These are phyloP conservation scores for Trichoderma atrobrunneum DNA, from an alignment of 2,329 filamentous ascomycete genomes.

Conservation along the genomic window DNA sequence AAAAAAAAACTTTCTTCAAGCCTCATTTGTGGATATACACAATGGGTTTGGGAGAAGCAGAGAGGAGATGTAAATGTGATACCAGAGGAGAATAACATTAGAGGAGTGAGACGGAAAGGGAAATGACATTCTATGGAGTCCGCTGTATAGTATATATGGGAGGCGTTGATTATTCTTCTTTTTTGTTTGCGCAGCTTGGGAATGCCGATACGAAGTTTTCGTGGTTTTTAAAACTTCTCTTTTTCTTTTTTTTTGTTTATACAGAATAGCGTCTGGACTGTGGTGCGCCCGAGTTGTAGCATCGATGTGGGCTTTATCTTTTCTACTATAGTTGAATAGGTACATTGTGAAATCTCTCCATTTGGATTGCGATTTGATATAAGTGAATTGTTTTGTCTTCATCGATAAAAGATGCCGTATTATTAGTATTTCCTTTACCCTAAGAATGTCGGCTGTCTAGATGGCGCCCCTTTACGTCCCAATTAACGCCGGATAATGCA, in stretches of 20 bases:
- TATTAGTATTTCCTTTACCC: not conserved
- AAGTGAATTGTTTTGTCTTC: not conserved
- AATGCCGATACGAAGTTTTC: not conserved
- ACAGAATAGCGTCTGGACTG: not conserved
- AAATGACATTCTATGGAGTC: not conserved
- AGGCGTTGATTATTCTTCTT: not conserved
- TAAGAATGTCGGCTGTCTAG: not conserved
- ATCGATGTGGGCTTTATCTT: not conserved
- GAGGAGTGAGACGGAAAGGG: not conserved
- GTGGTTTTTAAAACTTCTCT: not conserved
- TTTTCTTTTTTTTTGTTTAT: not conserved
- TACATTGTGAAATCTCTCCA: not conserved
- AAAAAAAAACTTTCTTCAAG: not conserved
- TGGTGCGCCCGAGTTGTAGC: not conserved
- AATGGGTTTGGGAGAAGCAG: not conserved
- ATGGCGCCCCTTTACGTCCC: not conserved
- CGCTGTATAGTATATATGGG: conserved; percentile 17
- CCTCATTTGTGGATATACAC: not conserved
- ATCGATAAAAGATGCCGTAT: not conserved
- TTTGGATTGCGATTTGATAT: not conserved
- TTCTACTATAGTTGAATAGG: not conserved
- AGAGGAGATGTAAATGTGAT: not conserved
- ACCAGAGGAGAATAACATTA: not conserved
- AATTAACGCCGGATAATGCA: conserved; percentile 18
- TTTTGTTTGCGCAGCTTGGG: not conserved